Evolutionary conservation across 192 early-diverging fungal species (phyloP).

Genomic region (Podila epigama): DNA sequence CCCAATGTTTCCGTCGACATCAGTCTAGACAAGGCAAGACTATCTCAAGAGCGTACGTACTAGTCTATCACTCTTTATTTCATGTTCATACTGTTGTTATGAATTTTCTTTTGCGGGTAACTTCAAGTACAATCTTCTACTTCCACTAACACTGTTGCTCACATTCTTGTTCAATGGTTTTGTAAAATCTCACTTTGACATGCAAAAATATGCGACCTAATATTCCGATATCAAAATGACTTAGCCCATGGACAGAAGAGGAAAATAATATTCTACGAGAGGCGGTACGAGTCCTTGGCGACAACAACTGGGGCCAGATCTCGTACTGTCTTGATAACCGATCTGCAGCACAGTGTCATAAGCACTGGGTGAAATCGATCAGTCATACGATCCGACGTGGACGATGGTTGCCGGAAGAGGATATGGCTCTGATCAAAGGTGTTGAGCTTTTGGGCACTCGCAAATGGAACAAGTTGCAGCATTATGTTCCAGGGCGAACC

Average conservation of each 20-base stretch:
- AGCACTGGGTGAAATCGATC: slow-evolving; percentile 76
- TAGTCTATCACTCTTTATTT: not conserved
- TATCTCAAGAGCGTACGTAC: slow-evolving; percentile 16
- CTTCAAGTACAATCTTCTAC: not conserved
- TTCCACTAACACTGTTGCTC: not conserved
- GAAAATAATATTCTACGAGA: slow-evolving; percentile 69
- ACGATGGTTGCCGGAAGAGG: slow-evolving; percentile 74
- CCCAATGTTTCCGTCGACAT: slow-evolving; percentile 78
- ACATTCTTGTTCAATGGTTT: not conserved
- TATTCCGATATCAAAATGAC: slow-evolving; percentile 4
- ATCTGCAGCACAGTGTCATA: slow-evolving; percentile 74
- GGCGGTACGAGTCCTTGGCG: slow-evolving; percentile 72
- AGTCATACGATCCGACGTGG: slow-evolving; percentile 71
- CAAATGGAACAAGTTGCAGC: slow-evolving; percentile 75
- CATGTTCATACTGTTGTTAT: not conserved
- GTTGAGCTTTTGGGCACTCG: slow-evolving; percentile 71
- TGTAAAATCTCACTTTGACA: too few relatives aligned
- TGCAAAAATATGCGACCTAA: too few relatives aligned
- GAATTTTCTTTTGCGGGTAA: too few relatives aligned
- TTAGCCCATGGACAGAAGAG: slow-evolving; percentile 70
- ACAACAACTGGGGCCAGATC: slow-evolving; percentile 77
- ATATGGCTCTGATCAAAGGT: slow-evolving; percentile 67
- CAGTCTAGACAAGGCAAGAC: slow-evolving; percentile 54
- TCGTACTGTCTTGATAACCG: slow-evolving; percentile 69
- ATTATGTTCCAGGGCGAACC: slow-evolving; percentile 74